Conservation (phyloP, 192 early-diverging fungal genomes). For the Rhizophlyctis rosea region DNA sequence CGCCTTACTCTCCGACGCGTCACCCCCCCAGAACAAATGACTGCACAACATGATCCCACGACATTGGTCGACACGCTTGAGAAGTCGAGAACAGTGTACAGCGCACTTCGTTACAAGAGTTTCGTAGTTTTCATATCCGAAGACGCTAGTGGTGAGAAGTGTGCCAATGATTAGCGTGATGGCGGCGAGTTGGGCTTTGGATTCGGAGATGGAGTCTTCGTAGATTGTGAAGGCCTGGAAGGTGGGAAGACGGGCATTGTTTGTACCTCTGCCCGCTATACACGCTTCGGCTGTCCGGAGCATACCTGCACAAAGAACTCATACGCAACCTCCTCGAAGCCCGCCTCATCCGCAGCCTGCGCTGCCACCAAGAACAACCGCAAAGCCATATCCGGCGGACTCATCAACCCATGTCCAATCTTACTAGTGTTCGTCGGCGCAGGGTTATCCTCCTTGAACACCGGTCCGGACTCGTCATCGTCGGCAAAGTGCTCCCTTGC, state of each 20-base stretch:
- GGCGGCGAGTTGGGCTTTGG: constrained; percentile 84
- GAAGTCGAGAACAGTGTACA: constrained; percentile 82
- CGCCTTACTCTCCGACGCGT: constrained; percentile 30
- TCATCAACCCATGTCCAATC: constrained; percentile 35
- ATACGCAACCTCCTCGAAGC: constrained; percentile 92
- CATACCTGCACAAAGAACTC: constrained; percentile 89
- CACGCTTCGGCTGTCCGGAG: constrained; percentile 75
- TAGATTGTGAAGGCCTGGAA: constrained; percentile 86
- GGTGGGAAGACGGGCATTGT: background rate
- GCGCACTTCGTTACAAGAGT: constrained; percentile 89
- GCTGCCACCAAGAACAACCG: constrained; percentile 85
- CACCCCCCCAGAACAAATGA: constrained; percentile 88
- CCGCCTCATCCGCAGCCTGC: constrained; percentile 77
- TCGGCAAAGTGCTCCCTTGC: constrained; percentile 44
- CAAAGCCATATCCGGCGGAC: constrained; percentile 59
- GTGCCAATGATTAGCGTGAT: constrained; percentile 85
- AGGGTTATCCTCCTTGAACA: constrained; percentile 38
- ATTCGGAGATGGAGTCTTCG: constrained; percentile 94
- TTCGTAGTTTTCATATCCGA: constrained; percentile 91
- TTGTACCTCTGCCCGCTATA: constrained; percentile 83
- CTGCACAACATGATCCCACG: constrained; percentile 76
- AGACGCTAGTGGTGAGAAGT: constrained; percentile 75
- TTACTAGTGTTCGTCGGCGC: constrained; percentile 20
- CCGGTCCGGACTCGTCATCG: constrained; percentile 28
- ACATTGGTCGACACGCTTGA: constrained; percentile 95